These are phyloP conservation scores for Salix exigua DNA, from an alignment of 345 rosid species.

Conservation along the genomic window DNA sequence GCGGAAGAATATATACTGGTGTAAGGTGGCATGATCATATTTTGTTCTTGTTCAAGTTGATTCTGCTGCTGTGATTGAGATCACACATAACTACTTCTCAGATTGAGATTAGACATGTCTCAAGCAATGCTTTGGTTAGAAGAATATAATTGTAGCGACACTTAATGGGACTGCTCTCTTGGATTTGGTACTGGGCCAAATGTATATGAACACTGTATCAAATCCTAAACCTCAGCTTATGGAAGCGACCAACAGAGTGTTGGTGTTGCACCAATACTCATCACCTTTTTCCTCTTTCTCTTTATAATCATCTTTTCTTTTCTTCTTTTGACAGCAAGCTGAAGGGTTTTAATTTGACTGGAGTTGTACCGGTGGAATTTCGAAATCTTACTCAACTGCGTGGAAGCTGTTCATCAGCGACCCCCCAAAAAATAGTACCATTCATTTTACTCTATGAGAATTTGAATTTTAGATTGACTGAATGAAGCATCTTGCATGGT, in stretches of 20 bases:
- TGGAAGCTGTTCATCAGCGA: too few species aligned
- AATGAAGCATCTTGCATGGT: neutral
- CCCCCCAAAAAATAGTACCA: too few species aligned
- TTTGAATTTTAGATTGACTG: neutral
- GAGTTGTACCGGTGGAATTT: constrained; percentile 61
- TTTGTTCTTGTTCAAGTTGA: too few species aligned
- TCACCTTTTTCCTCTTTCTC: neutral
- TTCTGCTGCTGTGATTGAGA: too few species aligned
- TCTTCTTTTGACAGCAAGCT: constrained; percentile 36
- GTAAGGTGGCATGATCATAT: too few species aligned
- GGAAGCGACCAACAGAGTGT: neutral
- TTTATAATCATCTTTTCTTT: neutral
- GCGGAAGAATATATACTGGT: too few species aligned
- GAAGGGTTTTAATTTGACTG: constrained; percentile 54
- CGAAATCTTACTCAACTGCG: constrained; percentile 51
- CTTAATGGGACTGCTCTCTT: neutral
- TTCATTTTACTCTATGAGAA: neutral
- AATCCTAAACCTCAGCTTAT: neutral
- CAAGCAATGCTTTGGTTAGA: neutral
- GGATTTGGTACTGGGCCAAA: neutral
- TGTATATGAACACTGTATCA: neutral
- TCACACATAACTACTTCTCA: neutral
- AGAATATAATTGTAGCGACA: neutral
- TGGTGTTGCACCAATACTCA: neutral
- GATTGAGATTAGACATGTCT: neutral